These are phyloP conservation scores for Dactylellina haptotyla DNA, from an alignment of 2,329 filamentous ascomycete species.

Conservation along the genomic window DNA sequence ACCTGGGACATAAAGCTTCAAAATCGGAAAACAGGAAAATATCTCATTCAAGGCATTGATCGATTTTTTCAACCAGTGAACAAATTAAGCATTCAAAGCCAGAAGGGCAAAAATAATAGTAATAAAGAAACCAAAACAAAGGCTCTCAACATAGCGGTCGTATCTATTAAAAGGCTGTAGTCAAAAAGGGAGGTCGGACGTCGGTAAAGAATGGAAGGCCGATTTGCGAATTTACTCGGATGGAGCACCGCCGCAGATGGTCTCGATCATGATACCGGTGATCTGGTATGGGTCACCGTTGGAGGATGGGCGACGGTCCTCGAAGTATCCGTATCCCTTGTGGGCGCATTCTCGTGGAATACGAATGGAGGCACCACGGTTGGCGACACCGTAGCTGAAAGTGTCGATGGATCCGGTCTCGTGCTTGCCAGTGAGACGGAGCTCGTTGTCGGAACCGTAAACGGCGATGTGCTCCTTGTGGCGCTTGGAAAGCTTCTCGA, in stretches of 20 bases:
- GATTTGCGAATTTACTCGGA: constrained; percentile 39
- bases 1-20: background rate
- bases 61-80: constrained; percentile 29
- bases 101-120: background rate
- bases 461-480: constrained; percentile 77
- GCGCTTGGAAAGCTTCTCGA: constrained; percentile 65
- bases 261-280: constrained; percentile 80
- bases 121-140: constrained; percentile 1
- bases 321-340: constrained; percentile 94
- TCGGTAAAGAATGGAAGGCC: constrained; percentile 13
- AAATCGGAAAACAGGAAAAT: constrained; percentile 10
- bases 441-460: constrained; percentile 95
- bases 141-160: constrained; percentile 32
- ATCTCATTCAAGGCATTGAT: constrained; percentile 26
- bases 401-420: constrained; percentile 94
- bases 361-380: constrained; percentile 93
- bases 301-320: constrained; percentile 82
- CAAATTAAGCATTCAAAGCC: constrained; percentile 12
- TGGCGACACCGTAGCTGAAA: constrained; percentile 93
- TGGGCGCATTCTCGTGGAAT: constrained; percentile 85
- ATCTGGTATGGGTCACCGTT: constrained; percentile 88
- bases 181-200: constrained; percentile 15
- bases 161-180: constrained; percentile 54
- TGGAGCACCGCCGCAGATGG: constrained; percentile 56
- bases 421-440: constrained; percentile 89